Evolutionary conservation across 805 yeast genomes (phyloP).

Genomic region (Scheffersomyces stipitis): DNA sequence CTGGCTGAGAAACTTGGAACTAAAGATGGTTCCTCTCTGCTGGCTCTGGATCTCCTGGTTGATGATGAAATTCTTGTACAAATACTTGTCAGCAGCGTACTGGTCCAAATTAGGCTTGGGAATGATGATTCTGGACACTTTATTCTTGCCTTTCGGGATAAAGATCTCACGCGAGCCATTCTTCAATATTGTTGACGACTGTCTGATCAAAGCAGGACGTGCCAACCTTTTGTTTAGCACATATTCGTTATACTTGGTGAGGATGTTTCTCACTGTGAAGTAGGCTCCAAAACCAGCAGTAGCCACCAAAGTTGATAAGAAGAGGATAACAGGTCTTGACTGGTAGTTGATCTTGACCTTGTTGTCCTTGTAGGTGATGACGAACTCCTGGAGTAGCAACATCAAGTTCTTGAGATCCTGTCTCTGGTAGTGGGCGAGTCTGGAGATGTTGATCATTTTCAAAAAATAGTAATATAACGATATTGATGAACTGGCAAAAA

Average conservation of each 20-base stretch:
- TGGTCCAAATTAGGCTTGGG: slow-evolving; percentile 49
- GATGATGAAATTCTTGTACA: slow-evolving; percentile 47
- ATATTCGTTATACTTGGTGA: slow-evolving; percentile 31
- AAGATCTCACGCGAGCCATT: slow-evolving; percentile 48
- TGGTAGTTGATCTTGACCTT: slow-evolving; percentile 39
- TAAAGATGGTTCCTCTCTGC: slow-evolving; percentile 33
- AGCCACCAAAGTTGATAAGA: slow-evolving; percentile 38
- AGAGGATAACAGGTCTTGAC: slow-evolving; percentile 42
- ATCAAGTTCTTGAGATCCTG: slow-evolving; percentile 35
- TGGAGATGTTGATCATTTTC: slow-evolving; percentile 38
- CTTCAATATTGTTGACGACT: slow-evolving; percentile 41
- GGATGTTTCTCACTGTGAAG: slow-evolving; percentile 28
- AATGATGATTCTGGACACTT: slow-evolving; percentile 40
- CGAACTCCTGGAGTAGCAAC: slow-evolving; percentile 35
- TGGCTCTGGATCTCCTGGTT: slow-evolving; percentile 26
- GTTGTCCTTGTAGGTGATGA: slow-evolving; percentile 33
- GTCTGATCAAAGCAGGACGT: slow-evolving; percentile 40
- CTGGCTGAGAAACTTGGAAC: slow-evolving; percentile 71
- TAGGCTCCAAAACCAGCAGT: slow-evolving; percentile 42
- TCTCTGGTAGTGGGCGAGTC: slow-evolving; percentile 28
- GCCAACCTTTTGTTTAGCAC: slow-evolving; percentile 21
- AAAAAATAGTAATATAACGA: background rate
- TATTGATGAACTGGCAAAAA: background rate
- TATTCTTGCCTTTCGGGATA: slow-evolving; percentile 45
- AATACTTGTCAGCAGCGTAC: slow-evolving; percentile 56